Conservation (phyloP, 2,329 filamentous ascomycete genomes). For the Westerdykella aurantiaca region DNA sequence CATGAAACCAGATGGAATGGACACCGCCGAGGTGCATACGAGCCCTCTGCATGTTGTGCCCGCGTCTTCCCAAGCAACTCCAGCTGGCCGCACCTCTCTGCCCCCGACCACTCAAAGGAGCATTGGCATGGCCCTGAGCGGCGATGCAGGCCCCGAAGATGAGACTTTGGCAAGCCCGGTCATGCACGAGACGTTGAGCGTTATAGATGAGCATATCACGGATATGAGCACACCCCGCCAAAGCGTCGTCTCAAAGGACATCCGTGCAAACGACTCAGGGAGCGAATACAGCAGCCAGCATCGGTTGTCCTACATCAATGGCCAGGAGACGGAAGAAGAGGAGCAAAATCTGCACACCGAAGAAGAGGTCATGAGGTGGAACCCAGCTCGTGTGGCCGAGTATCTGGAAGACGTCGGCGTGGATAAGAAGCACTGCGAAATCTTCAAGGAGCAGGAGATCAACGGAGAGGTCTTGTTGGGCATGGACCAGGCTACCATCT, state of each 20-base stretch:
- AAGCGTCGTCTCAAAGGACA: conserved; percentile 47
- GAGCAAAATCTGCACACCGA: conserved; percentile 65
- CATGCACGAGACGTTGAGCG: conserved; percentile 88
- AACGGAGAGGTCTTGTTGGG: conserved; percentile 85
- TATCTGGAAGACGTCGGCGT: conserved; percentile 81
- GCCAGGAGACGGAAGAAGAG: conserved; percentile 92
- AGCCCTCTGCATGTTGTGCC: conserved; percentile 27
- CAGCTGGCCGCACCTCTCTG: conserved; percentile 19
- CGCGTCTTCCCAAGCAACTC: conserved; percentile 8
- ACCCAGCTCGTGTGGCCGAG: conserved; percentile 74
- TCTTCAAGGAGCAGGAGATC: conserved; percentile 95
- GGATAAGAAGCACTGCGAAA: conserved; percentile 83
- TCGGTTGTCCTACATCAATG: conserved; percentile 84
- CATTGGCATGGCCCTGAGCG: conserved; percentile 33
- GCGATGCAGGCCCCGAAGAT: conserved; percentile 36
- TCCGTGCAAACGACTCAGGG: conserved; percentile 64
- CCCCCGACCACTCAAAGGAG: conserved; percentile 18
- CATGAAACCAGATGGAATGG: too few species aligned
- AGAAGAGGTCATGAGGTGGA: conserved; percentile 74
- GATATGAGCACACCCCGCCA: conserved; percentile 65
- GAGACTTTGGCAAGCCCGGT: conserved; percentile 61
- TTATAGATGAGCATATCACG: conserved; percentile 95
- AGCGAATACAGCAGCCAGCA: conserved; percentile 86
- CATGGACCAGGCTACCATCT: conserved; percentile 92
- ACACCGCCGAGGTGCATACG: conserved; percentile 15